Percentiles rank a stretch among this genome's conserved stretches.
Evolutionary conservation across 192 early-diverging fungal genomes (phyloP).

Genomic region (Umbelopsis isabellina): DNA sequence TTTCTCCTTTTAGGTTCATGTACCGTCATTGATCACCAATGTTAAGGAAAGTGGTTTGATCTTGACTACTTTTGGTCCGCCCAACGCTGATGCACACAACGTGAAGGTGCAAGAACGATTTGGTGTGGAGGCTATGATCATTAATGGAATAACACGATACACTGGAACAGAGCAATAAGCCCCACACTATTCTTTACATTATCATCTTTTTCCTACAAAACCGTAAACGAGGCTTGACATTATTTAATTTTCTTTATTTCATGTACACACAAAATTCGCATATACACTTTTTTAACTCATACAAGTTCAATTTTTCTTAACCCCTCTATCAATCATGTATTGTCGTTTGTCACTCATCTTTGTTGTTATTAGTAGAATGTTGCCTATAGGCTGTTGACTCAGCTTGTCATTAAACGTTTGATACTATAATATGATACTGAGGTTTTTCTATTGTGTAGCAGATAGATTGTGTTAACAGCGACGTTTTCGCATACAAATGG

Average conservation of each 20-base stretch:
- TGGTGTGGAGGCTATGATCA: conserved; percentile 92
- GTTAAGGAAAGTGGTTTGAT: conserved; percentile 94
- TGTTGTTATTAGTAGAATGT: too few species aligned
- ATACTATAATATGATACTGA: too few species aligned
- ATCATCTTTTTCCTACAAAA: too few species aligned
- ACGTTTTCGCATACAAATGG: too few species aligned
- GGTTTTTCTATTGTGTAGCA: too few species aligned
- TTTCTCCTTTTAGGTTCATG: conserved; percentile 68
- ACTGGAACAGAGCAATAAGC: conserved; percentile 15
- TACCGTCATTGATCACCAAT: conserved; percentile 87
- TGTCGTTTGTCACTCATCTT: too few species aligned
- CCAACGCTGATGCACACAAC: conserved; percentile 65
- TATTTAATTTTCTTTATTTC: conserved; percentile 11
- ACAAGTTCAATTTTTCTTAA: too few species aligned
- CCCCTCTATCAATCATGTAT: too few species aligned
- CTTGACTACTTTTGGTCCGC: conserved; percentile 86
- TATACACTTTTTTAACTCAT: conserved; percentile 4
- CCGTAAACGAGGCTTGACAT: background rate
- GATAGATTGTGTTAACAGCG: too few species aligned
- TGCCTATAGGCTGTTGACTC: too few species aligned
- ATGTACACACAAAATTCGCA: conserved; percentile 18
- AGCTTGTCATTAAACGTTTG: too few species aligned
- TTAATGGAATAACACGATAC: conserved; percentile 61
- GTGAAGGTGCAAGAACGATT: conserved; percentile 75
- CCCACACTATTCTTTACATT: too few species aligned